phyloP scores from a whole-genome alignment of 768 basidiomycete genomes.

The Cystoderma amianthinum region DNA sequence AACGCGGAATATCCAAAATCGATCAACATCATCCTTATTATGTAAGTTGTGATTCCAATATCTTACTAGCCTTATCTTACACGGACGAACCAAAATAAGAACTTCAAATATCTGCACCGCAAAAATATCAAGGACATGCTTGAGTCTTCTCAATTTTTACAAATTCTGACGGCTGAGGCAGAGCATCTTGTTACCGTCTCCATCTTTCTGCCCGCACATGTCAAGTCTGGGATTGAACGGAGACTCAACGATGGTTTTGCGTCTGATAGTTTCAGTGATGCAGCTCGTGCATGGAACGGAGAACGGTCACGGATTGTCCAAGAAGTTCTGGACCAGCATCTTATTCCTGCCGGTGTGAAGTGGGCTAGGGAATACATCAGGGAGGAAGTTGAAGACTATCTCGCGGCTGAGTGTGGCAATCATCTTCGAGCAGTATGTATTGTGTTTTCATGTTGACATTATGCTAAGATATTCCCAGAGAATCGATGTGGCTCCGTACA shows the following conservation, averaged over 20 bases:
- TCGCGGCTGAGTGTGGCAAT: constrained; percentile 62
- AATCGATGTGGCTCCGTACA: constrained; percentile 75
- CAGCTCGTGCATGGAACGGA: constrained; percentile 87
- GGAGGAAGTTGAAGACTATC: constrained; percentile 83
- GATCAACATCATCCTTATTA: constrained; percentile 68
- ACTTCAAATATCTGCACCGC: constrained; percentile 88
- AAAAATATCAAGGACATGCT: constrained; percentile 72
- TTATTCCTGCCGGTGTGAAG: constrained; percentile 80
- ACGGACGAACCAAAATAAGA: too few species aligned
- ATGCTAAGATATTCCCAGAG: constrained; percentile 41
- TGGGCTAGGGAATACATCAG: constrained; percentile 87
- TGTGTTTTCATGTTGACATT: constrained; percentile 2
- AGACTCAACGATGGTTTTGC: constrained; percentile 75
- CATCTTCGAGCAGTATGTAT: constrained; percentile 64
- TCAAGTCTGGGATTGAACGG: constrained; percentile 63
- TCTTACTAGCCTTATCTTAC: constrained; percentile 6
- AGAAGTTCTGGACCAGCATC: constrained; percentile 70
- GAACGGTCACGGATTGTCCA: constrained; percentile 74
- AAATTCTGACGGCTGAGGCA: constrained; percentile 87
- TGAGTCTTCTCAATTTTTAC: constrained; percentile 74
- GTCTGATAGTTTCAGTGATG: constrained; percentile 79
- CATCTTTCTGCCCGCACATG: constrained; percentile 58
- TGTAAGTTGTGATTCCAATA: constrained; percentile 29
- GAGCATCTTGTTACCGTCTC: constrained; percentile 78
- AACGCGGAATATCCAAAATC: constrained; percentile 74